Percentiles rank a stretch among this genome's conserved stretches.
phyloP scores from a whole-genome alignment of 2,329 filamentous ascomycete species.

The Torrubiella hemipterigena region DNA sequence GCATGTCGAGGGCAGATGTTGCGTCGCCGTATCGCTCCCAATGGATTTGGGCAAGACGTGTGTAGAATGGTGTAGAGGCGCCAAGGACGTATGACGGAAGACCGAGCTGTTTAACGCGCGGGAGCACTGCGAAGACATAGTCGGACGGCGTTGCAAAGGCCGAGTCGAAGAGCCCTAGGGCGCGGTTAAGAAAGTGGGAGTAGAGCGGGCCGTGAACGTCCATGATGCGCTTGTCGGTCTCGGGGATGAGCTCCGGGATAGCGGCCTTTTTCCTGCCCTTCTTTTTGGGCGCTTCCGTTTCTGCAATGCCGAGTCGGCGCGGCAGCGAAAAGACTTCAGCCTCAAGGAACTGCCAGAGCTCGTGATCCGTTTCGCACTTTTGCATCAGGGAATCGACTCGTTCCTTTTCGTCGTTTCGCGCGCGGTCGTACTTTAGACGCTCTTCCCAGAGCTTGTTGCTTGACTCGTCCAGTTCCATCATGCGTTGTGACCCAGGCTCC shows the following conservation, averaged over 20 bases:
- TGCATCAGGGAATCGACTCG: conserved; percentile 44
- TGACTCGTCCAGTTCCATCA: conserved; percentile 18
- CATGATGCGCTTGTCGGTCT: conserved; percentile 27
- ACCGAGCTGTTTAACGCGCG: conserved; percentile 55
- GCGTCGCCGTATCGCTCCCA: conserved; percentile 52
- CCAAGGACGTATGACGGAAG: conserved; percentile 61
- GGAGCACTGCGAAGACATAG: conserved; percentile 48
- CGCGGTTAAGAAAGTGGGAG: conserved; percentile 45
- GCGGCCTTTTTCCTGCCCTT: conserved; percentile 1
- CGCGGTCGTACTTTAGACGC: conserved; percentile 19
- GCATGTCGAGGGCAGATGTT: conserved; percentile 36
- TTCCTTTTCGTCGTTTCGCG: conserved; percentile 31
- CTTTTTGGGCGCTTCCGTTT: neutral
- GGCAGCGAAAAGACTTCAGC: conserved; percentile 53
- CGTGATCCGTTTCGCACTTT: conserved; percentile 44
- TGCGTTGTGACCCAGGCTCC: conserved; percentile 10
- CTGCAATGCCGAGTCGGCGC: conserved; percentile 38
- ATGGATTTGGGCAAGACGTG: conserved; percentile 48
- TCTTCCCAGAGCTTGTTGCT: conserved; percentile 22
- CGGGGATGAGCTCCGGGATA: conserved; percentile 1
- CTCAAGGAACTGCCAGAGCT: conserved; percentile 57
- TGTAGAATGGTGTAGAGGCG: conserved; percentile 58
- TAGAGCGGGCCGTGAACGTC: conserved; percentile 53
- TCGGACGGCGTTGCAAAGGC: conserved; percentile 46
- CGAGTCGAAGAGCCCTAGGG: conserved; percentile 42